Base-by-base conservation (phyloP, 1,284 basidiomycete genomes). In the Naganishia liquefaciens region DNA sequence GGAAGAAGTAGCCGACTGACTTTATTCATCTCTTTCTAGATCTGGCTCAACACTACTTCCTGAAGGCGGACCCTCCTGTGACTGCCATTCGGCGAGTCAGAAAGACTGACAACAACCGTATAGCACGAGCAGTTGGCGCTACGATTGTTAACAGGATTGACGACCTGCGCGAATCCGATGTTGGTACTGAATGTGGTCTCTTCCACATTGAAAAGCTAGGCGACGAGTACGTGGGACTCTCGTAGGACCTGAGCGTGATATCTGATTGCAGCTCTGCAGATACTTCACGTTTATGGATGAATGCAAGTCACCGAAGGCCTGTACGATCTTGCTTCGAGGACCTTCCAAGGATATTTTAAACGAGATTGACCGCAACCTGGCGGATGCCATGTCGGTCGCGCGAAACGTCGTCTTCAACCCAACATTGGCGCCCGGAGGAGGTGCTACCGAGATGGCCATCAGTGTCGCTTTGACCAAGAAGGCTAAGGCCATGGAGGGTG, bases 41-140 rank as follows among this genome's bases (percentile, higher is more conserved):
- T 73, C 87, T 93, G 53, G 94, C 95, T 0, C 96, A 99, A 75
- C 90, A 97, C 75, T 87, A 92, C 75, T 85, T 99, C 66, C 84
- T 88, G 73, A 93, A 93, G 76, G 85, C 90, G 68, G 88, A 94
- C 77, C 73, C 73, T 5, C 73, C 73, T 25, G 86, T 99, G 67
- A 91, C 93, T 21, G 91, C 93, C 52, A 86, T 99, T 69, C 90
- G 95, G 58, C 88, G 94, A 19, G 93, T 99, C 21, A 87, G 95
- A 73, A 99, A 99, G 80, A 94, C 93, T 9, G 95, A 99, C 80
- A 98, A 99, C 83, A 99, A 98, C 81, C 90, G 94, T 64, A 93
- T 99, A 71, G 95, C 95, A 0, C 88, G 96, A 50, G 94, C 93
- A 0, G 89, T 92, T 37, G 94, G 94, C 40, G 94, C 93, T 0